A percentile compares a stretch with the other conserved stretches of the same genome.
phyloP scores from a whole-genome alignment of 2,329 filamentous ascomycete species.

The Aureobasidium lini region DNA sequence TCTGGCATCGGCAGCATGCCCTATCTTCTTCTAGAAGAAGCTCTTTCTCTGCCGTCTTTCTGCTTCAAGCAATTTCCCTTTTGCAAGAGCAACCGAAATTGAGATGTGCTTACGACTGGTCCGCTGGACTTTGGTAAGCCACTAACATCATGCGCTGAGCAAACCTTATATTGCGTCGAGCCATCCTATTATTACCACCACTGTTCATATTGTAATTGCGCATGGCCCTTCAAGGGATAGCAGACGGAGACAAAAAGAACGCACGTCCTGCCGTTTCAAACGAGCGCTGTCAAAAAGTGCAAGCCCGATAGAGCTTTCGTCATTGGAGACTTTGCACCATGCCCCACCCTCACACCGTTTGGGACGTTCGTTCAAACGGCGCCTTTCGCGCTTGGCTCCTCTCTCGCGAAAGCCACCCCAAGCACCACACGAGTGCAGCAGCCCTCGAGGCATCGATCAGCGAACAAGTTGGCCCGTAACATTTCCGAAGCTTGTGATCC shows the following conservation, averaged over 20 bases:
- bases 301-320: background rate
- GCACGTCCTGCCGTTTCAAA: slow-evolving; percentile 13
- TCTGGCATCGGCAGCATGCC: background rate
- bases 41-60: background rate
- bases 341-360: background rate
- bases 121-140: slow-evolving; percentile 4
- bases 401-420: slow-evolving; percentile 5
- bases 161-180: background rate
- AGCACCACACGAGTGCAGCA: slow-evolving; percentile 11
- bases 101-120: slow-evolving; percentile 6
- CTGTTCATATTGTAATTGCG: background rate
- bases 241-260: background rate
- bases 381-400: background rate
- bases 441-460: slow-evolving; percentile 8
- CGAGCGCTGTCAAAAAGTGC: slow-evolving; percentile 5
- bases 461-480: slow-evolving; percentile 2
- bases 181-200: background rate
- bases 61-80: slow-evolving; percentile 8
- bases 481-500: slow-evolving; percentile 6
- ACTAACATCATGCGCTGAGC: slow-evolving; percentile 6
- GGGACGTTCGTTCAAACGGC: slow-evolving; percentile 1
- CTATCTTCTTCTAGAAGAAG: slow-evolving; percentile 1
- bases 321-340: background rate
- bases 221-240: background rate
- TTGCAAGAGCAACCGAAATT: slow-evolving; percentile 9